Percentiles rank a stretch among this genome's conserved stretches.
phyloP scores from a whole-genome alignment of 371 early-diverging fungal species.

The Nosema muscidifuracis region DNA sequence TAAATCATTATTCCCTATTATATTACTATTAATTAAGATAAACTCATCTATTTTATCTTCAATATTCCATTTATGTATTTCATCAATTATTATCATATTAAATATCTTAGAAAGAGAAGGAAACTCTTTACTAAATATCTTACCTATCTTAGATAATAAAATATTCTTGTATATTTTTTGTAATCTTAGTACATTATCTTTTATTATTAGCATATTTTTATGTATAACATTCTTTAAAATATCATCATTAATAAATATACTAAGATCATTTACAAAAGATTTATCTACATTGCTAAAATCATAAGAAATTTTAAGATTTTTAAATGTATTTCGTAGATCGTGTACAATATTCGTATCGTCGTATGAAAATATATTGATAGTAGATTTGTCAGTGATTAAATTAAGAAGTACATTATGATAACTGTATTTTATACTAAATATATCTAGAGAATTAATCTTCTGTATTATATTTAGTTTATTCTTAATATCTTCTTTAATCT shows the following conservation, averaged over 20 bases:
- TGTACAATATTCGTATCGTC: neutral
- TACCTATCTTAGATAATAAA: neutral
- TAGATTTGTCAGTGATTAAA: neutral
- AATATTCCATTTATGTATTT: neutral
- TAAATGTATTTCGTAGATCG: neutral
- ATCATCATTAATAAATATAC: constrained; percentile 10
- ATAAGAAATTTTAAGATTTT: neutral
- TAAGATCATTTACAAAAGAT: neutral
- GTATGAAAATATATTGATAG: neutral
- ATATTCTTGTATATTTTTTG: neutral
- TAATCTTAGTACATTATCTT: neutral
- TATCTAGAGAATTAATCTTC: neutral
- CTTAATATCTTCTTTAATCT: constrained; percentile 15
- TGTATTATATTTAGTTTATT: constrained; percentile 11
- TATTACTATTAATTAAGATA: neutral
- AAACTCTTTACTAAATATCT: neutral
- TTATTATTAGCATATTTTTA: neutral
- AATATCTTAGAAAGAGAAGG: neutral
- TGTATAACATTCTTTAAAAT: neutral
- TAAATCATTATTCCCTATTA: neutral
- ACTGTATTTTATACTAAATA: neutral
- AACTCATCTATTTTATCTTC: neutral
- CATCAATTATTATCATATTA: neutral
- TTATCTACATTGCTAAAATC: neutral
- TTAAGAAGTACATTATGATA: neutral